Evolutionary conservation across 1,139 yeast species (phyloP), one percentile per base, ranked within the genome.

Genomic region (Sugiyamaella pinicola): DNA sequence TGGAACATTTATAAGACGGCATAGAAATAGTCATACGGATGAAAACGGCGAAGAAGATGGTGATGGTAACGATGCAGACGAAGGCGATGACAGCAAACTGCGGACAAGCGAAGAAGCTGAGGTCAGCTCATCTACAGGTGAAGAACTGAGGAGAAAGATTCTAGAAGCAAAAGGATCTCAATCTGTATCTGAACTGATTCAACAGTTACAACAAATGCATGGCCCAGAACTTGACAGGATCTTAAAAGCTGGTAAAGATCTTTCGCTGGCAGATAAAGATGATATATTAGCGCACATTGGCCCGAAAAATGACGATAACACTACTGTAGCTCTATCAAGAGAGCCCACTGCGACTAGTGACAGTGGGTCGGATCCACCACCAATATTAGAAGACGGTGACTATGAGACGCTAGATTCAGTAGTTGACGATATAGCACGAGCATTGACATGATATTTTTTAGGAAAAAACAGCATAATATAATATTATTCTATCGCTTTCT

Each of bases 111-210:
- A 46, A 21, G 46, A 43, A 28, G 31, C 17, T 8, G 49, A 38
- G 26, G n/a, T 28, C 29, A 24, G 33, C 8, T 15, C 52, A 2
- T 54, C 58, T 1, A 81, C 91, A 0, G 95, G 95, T 17, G 77
- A 84, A 2, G 90, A 86, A 64, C 72, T 87, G 38, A 74, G 95
- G 55, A 87, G 84, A 56, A 90, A 93, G 0, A 84, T 86, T 43
- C 82, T 86, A 51, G 81, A 82, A 53, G 91, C 91, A 2, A 86
- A 86, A 63, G 95, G 95, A 53, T 81, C 85, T 52, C 84, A 83
- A 56, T 80, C 86, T 17, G 87, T 87, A 5, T 78, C 79, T 12
- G 89, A 85, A 55, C 76, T 87, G 61, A 85, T 88, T 62, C 82
- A 78, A 52, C 84, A 81, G 60, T 85, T 87, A 38, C 54, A 59